A percentile compares a stretch with the other conserved stretches of the same genome.
Evolutionary conservation across 257 asterid species (phyloP).

Genomic region (Nicotiana attenuata): DNA sequence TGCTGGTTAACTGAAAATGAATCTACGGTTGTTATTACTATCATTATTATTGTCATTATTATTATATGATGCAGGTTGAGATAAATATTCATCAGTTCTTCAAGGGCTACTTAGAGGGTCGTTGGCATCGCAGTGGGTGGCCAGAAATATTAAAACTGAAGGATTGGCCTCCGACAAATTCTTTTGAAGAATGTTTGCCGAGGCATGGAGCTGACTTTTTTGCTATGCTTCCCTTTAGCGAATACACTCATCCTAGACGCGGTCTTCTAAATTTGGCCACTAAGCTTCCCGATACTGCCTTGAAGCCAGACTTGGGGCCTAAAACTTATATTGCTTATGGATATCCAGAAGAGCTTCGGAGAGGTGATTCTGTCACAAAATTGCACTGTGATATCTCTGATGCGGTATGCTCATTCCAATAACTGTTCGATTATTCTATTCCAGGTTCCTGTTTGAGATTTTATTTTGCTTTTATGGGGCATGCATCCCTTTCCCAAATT

Average conservation of each 20-base stretch:
- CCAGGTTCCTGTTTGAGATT: neutral
- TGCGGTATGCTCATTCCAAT: conserved; percentile 47
- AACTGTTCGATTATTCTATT: neutral
- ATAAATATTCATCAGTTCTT: conserved; percentile 64
- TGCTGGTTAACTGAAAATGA: neutral
- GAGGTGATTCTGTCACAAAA: conserved; percentile 76
- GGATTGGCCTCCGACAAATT: conserved; percentile 89
- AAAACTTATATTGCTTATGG: conserved; percentile 88
- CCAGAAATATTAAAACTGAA: conserved; percentile 78
- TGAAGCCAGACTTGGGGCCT: conserved; percentile 88
- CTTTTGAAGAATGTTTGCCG: conserved; percentile 72
- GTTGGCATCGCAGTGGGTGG: conserved; percentile 54
- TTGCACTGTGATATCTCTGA: conserved; percentile 84
- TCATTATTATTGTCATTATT: neutral
- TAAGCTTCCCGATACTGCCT: conserved; percentile 60
- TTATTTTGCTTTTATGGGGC: neutral
- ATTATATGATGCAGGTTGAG: conserved; percentile 48
- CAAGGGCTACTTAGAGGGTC: conserved; percentile 73
- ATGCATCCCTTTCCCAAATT: conserved; percentile 7
- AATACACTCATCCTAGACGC: conserved; percentile 62
- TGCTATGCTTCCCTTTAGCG: conserved; percentile 72
- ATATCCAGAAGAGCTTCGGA: conserved; percentile 59
- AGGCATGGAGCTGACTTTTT: conserved; percentile 71
- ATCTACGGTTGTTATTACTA: neutral
- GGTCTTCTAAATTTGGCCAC: conserved; percentile 75